Base-by-base conservation (phyloP, 805 yeast genomes). In the Kluyveromyces dobzhanskii region DNA sequence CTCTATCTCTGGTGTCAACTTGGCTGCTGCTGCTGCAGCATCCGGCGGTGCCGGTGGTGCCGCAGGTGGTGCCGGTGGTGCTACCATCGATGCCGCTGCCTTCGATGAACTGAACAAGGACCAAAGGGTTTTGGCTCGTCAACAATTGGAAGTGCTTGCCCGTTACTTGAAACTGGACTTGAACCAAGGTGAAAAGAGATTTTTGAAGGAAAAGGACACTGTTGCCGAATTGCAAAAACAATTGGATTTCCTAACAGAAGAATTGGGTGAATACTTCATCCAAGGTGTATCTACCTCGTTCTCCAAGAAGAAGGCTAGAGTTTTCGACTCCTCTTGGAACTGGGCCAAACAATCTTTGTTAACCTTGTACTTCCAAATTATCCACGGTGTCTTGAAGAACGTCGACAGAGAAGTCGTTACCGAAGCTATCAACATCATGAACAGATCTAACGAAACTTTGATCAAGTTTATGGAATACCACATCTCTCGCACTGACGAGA, bases 331-430 rank as follows among this genome's bases (percentile, higher is more conserved):
- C 17, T 87, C 88, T 66, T 92, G 98, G 98, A 94, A 94, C 66
- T 92, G 98, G 98, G 97, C 97, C 35, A 85, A 97, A 66, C 98
- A 92, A 71, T 95, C 92, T 62, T 84, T 92, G 44, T 70, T 92
- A 52, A 77, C 87, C 36, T 81, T 92, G 85, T 92, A 85, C 69
- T 92, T 76, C 61, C 97, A 92, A 65, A 87, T 92, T 55, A 87
- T 92, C 52, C 94, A 92, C 64, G 98, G 98, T 62, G 81, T 85
- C 48, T 75, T 87, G 45, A 81, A 64, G 76, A 80, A 85, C 44
- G 83, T 92, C 49, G 97, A 92, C 64, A 79, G 98, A 63, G 96
- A 92, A 69, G 87, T 94, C 47, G 94, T 92, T 45, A 77, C 90
- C 48, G 95, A 87, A 61, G 94, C 98, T 65, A 88, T 92, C 56